A percentile compares a stretch with the other conserved stretches of the same genome.
Evolutionary conservation across 1,284 basidiomycete genomes (phyloP).

Genomic region (Malassezia caprae): DNA sequence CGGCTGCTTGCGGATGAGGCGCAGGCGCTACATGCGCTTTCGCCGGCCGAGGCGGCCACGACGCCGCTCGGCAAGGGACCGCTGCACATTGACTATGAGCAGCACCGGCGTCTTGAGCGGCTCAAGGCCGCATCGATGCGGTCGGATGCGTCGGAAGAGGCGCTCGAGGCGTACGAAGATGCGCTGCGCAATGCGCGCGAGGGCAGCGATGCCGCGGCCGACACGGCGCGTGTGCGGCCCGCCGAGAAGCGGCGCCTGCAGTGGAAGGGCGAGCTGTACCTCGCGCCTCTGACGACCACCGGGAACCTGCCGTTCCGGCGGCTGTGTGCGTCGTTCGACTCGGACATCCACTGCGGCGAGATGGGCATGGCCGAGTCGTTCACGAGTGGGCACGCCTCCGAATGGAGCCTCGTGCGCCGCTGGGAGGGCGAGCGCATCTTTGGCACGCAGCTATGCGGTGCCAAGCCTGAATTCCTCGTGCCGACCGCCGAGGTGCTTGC

Average conservation of each 20-base stretch:
- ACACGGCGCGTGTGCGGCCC: conserved; percentile 58
- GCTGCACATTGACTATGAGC: conserved; percentile 18
- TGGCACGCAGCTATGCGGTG: conserved; percentile 65
- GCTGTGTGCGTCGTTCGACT: conserved; percentile 73
- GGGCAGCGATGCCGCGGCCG: conserved; percentile 20
- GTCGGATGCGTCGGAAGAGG: conserved; percentile 15
- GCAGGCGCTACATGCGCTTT: conserved; percentile 13
- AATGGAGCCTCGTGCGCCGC: conserved; percentile 44
- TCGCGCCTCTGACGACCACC: conserved; percentile 88
- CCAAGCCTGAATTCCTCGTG: conserved; percentile 57
- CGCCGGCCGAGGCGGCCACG: conserved; percentile 15
- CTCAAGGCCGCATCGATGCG: conserved; percentile 46
- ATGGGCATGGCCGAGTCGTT: conserved; percentile 54
- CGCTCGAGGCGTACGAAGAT: conserved; percentile 34
- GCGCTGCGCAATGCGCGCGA: conserved; percentile 20
- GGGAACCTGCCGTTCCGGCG: conserved; percentile 92
- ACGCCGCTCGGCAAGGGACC: conserved; percentile 19
- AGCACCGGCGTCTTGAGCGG: conserved; percentile 3
- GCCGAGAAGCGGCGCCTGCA: conserved; percentile 75
- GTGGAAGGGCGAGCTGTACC: conserved; percentile 76
- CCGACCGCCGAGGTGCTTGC: conserved; percentile 74
- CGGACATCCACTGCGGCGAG: conserved; percentile 89
- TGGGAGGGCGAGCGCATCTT: conserved; percentile 82
- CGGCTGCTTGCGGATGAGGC: conserved; percentile 25
- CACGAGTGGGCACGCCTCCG: conserved; percentile 29